Conservation (phyloP, 2,329 filamentous ascomycete species). For the Colletotrichum sp. region DNA sequence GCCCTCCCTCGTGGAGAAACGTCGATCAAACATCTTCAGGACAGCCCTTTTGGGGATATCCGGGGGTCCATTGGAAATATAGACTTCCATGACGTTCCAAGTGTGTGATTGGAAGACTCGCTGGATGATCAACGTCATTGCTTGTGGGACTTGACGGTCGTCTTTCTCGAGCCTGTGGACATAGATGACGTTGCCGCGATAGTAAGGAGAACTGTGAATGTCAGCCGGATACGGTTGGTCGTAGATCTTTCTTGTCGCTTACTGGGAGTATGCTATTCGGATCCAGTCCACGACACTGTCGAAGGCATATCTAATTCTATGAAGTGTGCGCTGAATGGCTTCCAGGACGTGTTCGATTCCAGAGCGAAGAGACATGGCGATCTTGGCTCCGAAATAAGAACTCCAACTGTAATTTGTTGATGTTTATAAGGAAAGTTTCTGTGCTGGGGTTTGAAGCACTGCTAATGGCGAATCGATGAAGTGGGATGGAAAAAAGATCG, state of each 20-base stretch:
- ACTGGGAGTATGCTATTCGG: slow-evolving; percentile 12
- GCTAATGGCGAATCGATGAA: background rate
- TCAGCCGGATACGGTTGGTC: background rate
- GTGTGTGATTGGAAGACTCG: slow-evolving; percentile 2
- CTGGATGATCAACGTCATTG: slow-evolving; percentile 4
- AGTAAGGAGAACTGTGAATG: slow-evolving; percentile 5
- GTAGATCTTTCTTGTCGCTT: background rate
- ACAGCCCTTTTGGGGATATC: background rate
- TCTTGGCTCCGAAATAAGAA: background rate
- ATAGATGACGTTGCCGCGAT: slow-evolving; percentile 5
- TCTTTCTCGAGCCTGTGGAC: background rate
- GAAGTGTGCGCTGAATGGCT: background rate
- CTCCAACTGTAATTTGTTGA: background rate
- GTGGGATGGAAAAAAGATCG: background rate
- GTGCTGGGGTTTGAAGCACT: background rate
- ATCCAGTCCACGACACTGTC: slow-evolving; percentile 2
- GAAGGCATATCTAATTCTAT: background rate
- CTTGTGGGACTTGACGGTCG: background rate
- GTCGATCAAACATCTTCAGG: slow-evolving; percentile 10
- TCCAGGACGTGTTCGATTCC: background rate
- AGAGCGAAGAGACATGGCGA: background rate
- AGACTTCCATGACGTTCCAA: slow-evolving; percentile 12
- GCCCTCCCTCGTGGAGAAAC: slow-evolving; percentile 4
- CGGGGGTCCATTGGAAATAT: background rate
- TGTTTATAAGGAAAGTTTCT: background rate